phyloP scores from a whole-genome alignment of 345 rosid genomes.

The Eutrema heterophyllum region DNA sequence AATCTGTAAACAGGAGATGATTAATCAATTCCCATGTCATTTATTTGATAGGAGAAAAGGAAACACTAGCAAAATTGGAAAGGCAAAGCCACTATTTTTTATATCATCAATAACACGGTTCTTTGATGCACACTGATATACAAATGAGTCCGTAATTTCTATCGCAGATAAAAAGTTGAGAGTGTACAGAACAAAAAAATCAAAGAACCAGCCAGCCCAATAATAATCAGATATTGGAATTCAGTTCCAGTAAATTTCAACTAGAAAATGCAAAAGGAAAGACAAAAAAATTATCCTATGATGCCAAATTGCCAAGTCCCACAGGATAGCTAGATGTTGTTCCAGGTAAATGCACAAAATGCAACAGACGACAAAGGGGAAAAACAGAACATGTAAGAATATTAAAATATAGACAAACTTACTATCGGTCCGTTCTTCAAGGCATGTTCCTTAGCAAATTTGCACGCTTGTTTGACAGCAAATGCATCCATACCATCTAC shows the following conservation, averaged over 20 bases:
- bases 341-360: background rate
- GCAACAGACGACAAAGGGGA: background rate
- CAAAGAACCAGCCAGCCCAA: background rate
- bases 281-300: background rate
- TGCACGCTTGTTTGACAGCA: conserved; percentile 98
- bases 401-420: conserved; percentile 31
- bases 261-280: background rate
- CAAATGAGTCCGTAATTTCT: background rate
- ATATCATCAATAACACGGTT: background rate
- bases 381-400: background rate
- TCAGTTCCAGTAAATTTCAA: background rate
- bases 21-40: background rate
- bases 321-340: background rate
- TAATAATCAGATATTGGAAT: background rate
- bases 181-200: background rate
- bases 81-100: background rate
- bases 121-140: background rate
- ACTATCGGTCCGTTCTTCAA: conserved; percentile 95
- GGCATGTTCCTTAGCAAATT: conserved; percentile 83
- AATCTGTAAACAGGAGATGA: conserved; percentile 46
- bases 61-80: background rate
- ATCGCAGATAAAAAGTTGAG: background rate
- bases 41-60: background rate
- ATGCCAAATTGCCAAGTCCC: background rate
- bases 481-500: conserved; percentile 98